Percentiles rank a stretch among this genome's conserved stretches.
These are phyloP conservation scores for Suillus bovinus DNA, from an alignment of 768 basidiomycete genomes.

Conservation along the genomic window DNA sequence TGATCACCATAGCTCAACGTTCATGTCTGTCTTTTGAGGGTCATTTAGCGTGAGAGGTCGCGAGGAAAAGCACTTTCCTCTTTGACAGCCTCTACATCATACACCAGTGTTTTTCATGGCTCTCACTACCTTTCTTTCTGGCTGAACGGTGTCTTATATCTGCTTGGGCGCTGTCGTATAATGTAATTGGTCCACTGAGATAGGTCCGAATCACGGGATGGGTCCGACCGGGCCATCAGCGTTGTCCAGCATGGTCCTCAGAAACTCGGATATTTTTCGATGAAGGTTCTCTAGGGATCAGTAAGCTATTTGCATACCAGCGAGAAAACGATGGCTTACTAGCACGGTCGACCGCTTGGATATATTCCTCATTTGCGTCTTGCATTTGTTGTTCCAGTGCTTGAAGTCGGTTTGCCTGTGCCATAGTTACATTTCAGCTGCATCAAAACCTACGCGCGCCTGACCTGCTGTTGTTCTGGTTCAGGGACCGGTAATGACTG, in stretches of 20 bases:
- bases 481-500: constrained; percentile 78
- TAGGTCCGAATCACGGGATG: neutral
- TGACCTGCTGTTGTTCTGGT: constrained; percentile 73
- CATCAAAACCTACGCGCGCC: constrained; percentile 13
- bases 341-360: constrained; percentile 67
- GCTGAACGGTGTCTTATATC: neutral
- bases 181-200: neutral
- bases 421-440: constrained; percentile 6
- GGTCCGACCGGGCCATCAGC: constrained; percentile 34
- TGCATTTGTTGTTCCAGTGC: constrained; percentile 70
- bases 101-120: neutral
- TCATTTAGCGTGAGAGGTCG: neutral
- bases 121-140: neutral
- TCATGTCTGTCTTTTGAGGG: neutral
- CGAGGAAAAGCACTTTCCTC: neutral
- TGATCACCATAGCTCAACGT: neutral
- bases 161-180: neutral
- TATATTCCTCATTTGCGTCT: constrained; percentile 74
- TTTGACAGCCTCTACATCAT: neutral
- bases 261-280: constrained; percentile 56
- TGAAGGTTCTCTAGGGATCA: constrained; percentile 53
- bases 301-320: neutral
- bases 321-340: constrained; percentile 49
- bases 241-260: constrained; percentile 57
- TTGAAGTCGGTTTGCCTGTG: constrained; percentile 65